A percentile compares a stretch with the other conserved stretches of the same genome.
phyloP scores from a whole-genome alignment of 2,329 filamentous ascomycete genomes.

The Aspergillus sp. region DNA sequence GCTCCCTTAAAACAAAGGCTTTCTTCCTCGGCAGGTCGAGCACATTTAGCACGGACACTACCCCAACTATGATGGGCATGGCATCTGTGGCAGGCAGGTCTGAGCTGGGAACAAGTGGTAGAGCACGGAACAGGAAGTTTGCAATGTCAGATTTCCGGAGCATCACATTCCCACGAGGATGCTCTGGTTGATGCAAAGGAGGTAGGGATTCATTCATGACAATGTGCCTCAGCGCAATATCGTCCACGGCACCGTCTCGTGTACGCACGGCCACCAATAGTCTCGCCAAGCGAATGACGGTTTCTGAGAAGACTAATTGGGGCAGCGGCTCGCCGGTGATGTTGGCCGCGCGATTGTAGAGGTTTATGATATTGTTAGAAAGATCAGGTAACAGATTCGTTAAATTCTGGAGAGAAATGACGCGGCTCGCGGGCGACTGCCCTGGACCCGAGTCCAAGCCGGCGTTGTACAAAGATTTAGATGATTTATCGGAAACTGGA shows the following conservation, averaged over 20 bases:
- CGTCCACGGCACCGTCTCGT: constrained; percentile 42
- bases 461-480: constrained; percentile 34
- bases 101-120: constrained; percentile 52
- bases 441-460: constrained; percentile 29
- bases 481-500: constrained; percentile 41
- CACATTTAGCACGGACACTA: constrained; percentile 72
- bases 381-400: constrained; percentile 48
- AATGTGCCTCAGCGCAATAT: constrained; percentile 49
- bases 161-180: constrained; percentile 34
- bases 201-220: constrained; percentile 43
- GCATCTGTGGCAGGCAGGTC: constrained; percentile 66
- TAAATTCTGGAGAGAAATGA: constrained; percentile 40
- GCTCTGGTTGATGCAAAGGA: constrained; percentile 23
- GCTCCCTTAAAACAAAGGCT: constrained; percentile 76
- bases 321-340: constrained; percentile 46
- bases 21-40: constrained; percentile 81
- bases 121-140: constrained; percentile 57
- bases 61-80: constrained; percentile 70
- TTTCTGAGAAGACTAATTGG: constrained; percentile 47
- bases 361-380: constrained; percentile 46
- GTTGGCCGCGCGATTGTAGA: constrained; percentile 45
- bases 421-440: constrained; percentile 38
- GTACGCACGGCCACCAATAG: constrained; percentile 44
- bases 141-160: constrained; percentile 54
- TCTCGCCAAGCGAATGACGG: constrained; percentile 46